A percentile compares a stretch with the other conserved stretches of the same genome.
Conservation (phyloP, 1,284 basidiomycete genomes). For the Trichosporon ovoides region DNA sequence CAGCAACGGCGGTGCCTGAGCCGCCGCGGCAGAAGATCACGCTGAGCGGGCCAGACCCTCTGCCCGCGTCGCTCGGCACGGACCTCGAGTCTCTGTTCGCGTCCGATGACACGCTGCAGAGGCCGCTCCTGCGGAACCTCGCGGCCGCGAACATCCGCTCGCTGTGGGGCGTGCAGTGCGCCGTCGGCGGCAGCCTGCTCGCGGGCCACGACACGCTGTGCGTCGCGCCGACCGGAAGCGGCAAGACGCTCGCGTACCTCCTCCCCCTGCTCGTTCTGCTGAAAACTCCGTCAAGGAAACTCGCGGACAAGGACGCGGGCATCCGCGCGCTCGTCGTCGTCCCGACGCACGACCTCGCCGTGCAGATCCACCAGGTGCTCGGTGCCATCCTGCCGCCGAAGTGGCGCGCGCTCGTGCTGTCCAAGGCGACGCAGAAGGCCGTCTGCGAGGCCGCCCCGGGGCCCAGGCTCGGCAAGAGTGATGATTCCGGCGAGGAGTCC, state of each 20-base stretch:
- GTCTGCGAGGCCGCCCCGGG: constrained; percentile 42
- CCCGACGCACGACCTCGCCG: constrained; percentile 92
- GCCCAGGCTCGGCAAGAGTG: constrained; percentile 17
- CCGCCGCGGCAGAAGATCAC: constrained; percentile 48
- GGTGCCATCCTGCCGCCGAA: constrained; percentile 59
- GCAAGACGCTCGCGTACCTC: constrained; percentile 86
- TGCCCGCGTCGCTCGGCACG: constrained; percentile 41
- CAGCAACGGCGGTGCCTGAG: constrained; percentile 25
- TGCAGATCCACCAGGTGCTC: constrained; percentile 89
- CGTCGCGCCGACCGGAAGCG: constrained; percentile 89
- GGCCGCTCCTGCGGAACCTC: constrained; percentile 28
- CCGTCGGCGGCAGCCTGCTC: constrained; percentile 36
- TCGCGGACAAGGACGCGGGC: constrained; percentile 42
- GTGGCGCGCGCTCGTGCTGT: constrained; percentile 77
- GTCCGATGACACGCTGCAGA: constrained; percentile 27
- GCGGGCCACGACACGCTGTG: constrained; percentile 76
- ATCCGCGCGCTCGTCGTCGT: constrained; percentile 76
- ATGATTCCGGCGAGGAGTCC: constrained; percentile 16
- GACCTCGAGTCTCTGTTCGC: constrained; percentile 39
- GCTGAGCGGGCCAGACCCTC: constrained; percentile 39
- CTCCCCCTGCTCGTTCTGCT: constrained; percentile 70
- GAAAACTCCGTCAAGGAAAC: constrained; percentile 55
- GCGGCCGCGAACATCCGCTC: constrained; percentile 25
- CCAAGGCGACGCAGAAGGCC: constrained; percentile 62
- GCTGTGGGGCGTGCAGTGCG: constrained; percentile 44